phyloP scores from a whole-genome alignment of 257 asterid genomes.

The Penstemon barbatus region DNA sequence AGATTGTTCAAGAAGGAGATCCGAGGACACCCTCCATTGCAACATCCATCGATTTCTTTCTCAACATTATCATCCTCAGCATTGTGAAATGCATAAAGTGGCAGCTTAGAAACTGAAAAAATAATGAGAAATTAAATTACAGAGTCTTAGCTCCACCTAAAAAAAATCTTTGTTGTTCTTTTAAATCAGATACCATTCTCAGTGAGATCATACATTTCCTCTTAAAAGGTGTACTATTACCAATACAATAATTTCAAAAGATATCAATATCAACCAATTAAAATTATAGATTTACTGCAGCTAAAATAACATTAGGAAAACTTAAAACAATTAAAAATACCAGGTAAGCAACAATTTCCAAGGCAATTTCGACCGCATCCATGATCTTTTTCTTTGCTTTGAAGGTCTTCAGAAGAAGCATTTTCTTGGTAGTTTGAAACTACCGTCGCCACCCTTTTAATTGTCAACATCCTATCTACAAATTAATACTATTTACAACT shows the following conservation, averaged over 20 bases:
- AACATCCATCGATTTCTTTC: conserved; percentile 24
- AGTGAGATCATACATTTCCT: neutral
- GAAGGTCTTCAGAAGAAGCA: conserved; percentile 38
- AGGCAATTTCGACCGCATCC: conserved; percentile 69
- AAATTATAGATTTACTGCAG: neutral
- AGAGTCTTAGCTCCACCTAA: too few relatives aligned
- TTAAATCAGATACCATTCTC: neutral
- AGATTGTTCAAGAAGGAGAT: conserved; percentile 47
- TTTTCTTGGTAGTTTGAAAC: conserved; percentile 69
- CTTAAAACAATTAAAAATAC: conserved; percentile 28
- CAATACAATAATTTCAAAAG: neutral
- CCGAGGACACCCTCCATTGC: conserved; percentile 33
- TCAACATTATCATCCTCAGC: conserved; percentile 33
- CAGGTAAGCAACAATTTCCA: conserved; percentile 71
- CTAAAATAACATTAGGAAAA: neutral
- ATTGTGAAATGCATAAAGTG: conserved; percentile 56
- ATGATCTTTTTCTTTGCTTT: conserved; percentile 12
- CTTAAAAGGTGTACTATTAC: neutral
- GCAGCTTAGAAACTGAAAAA: conserved; percentile 53
- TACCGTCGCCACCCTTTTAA: conserved; percentile 68
- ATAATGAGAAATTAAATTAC: neutral
- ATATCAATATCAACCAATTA: neutral
- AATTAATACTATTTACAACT: conserved; percentile 1
- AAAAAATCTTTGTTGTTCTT: neutral
- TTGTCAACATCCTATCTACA: conserved; percentile 52